A percentile compares a stretch with the other conserved stretches of the same genome.
Evolutionary conservation across 192 early-diverging fungal genomes (phyloP).

Genomic region (Podila horticola): DNA sequence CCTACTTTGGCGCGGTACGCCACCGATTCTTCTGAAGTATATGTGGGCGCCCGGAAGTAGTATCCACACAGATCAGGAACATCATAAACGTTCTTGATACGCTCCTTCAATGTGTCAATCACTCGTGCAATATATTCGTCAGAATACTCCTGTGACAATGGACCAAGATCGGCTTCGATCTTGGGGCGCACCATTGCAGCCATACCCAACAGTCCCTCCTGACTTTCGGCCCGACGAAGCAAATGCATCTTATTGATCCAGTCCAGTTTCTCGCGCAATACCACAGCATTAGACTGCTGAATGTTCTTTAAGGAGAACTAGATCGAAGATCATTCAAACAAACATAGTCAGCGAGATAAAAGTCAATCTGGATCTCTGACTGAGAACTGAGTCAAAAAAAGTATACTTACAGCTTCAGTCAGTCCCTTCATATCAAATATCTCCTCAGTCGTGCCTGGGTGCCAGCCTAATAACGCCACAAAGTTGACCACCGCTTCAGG

Average conservation of each 20-base stretch:
- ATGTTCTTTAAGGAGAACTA: constrained; percentile 71
- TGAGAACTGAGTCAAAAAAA: background rate
- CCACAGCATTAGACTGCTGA: constrained; percentile 70
- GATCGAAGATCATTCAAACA: background rate
- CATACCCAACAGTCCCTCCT: constrained; percentile 51
- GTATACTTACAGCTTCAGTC: constrained; percentile 55
- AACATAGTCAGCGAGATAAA: background rate
- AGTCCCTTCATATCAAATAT: constrained; percentile 73
- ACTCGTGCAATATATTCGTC: constrained; percentile 56
- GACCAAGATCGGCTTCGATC: constrained; percentile 33
- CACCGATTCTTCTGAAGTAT: constrained; percentile 51
- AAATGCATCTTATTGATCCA: constrained; percentile 82
- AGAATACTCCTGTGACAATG: constrained; percentile 21
- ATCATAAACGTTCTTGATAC: constrained; percentile 66
- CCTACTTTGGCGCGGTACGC: constrained; percentile 51
- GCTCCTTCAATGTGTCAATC: constrained; percentile 62
- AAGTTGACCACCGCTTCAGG: constrained; percentile 91
- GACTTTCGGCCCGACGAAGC: constrained; percentile 53
- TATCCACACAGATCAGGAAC: constrained; percentile 62
- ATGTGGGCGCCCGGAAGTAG: constrained; percentile 64
- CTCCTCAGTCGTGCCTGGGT: constrained; percentile 65
- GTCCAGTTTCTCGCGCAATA: constrained; percentile 75
- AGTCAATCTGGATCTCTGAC: too few species aligned
- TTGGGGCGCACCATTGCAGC: constrained; percentile 46
- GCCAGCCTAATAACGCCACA: constrained; percentile 87